Base-by-base conservation (phyloP, 345 rosid species). In the Pseudoturritis turrita region DNA sequence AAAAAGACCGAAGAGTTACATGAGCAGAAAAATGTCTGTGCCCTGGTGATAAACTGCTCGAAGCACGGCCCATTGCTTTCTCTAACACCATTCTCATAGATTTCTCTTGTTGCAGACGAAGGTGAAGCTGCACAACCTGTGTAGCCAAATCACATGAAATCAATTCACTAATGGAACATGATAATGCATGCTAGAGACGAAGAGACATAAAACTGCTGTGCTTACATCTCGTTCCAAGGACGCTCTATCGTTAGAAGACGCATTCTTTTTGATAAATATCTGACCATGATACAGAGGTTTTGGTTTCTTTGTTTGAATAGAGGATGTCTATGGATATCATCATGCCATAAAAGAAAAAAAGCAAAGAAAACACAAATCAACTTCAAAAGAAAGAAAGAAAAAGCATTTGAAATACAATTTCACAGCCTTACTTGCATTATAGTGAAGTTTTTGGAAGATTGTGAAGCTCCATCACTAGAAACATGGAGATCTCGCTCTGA, bases 21-120 rank as follows among this genome's bases (percentile, higher is more conserved):
- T 90, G 87, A 37, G 86, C 58, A 58, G 92, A 70, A 63, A 93
- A 89, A 78, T 93, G 91, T 74, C 88, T 83, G 64, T 93, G 97
- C n/a, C 98, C 96, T 17, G 96, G 97, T 50, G 98, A 93, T 74
- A 93, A 77, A 51, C 89, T 87, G 63, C 97, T 90, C 8, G 98
- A 93, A 73, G 81, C 89, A 45, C 96, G 79, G 4, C 98, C 97
- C 96, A 89, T 93, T 50, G 94, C 86, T 77, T 83, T 87, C 81
- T 93, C 98, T 13, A 93, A 89, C 76, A 80, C 79, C 64, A 70
- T 23, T 41, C 91, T 83, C 94, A 89, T 87, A 17, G 84, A 85
- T 77, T 89, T 89, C 80, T 93, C 98, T 62, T 90, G 86, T 74
- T 89, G 97, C 70, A 93, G 68, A 65, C 84, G 84, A 50, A 76